Conservation (phyloP, 75 land plant genomes). For the Cupressus sempervirens region DNA sequence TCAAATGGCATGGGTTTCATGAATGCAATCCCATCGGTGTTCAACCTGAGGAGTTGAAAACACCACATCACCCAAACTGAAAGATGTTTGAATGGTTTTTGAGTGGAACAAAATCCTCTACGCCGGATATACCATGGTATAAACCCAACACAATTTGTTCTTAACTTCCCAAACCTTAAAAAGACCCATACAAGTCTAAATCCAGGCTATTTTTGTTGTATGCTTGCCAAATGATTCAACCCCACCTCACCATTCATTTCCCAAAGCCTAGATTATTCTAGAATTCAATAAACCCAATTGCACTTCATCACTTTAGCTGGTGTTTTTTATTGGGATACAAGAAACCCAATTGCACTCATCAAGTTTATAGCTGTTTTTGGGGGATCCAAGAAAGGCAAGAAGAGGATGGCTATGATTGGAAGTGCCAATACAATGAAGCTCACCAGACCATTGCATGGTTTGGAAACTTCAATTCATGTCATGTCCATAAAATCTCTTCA, state of each 20-base stretch:
- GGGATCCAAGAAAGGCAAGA: background rate
- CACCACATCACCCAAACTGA: conserved; percentile 3
- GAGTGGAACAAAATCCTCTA: background rate
- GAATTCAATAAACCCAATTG: background rate
- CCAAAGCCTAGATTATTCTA: background rate
- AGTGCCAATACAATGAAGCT: background rate
- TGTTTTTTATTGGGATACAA: background rate
- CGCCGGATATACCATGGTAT: background rate
- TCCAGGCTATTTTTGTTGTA: background rate
- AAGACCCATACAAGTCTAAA: background rate
- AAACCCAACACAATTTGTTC: background rate
- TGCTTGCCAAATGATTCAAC: background rate
- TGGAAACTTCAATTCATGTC: conserved; percentile 1
- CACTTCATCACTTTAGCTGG: background rate
- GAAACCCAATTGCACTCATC: no score
- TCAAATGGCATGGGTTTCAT: background rate
- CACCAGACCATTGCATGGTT: background rate
- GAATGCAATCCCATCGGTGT: background rate
- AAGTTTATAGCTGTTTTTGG: no score
- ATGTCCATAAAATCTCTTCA: background rate
- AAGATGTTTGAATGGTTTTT: no score
- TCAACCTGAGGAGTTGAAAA: background rate
- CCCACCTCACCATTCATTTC: background rate
- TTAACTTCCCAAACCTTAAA: background rate
- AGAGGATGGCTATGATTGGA: background rate